A percentile compares a stretch with the other conserved stretches of the same genome.
phyloP scores from a whole-genome alignment of 495 filamentous ascomycete genomes.

The Talaromyces adpressus region DNA sequence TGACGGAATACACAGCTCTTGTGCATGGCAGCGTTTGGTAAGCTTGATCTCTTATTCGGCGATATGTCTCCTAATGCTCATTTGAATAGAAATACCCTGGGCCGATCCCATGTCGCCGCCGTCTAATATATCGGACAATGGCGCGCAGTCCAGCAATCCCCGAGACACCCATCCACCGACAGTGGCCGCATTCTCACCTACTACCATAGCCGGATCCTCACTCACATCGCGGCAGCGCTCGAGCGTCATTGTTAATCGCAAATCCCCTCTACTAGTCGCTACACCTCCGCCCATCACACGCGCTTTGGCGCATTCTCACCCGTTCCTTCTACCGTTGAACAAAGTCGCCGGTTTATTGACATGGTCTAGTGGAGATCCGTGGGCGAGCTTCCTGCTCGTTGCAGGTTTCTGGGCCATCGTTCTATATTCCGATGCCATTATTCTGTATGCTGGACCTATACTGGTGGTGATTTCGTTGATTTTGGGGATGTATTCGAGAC shows the following conservation, averaged over 20 bases:
- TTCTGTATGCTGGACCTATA: slow-evolving; percentile 75
- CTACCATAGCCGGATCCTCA: slow-evolving; percentile 60
- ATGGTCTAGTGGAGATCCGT: slow-evolving; percentile 89
- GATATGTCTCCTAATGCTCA: not conserved
- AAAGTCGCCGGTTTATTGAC: slow-evolving; percentile 74
- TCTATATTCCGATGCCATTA: slow-evolving; percentile 75
- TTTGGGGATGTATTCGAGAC: slow-evolving; percentile 82
- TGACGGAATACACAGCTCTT: slow-evolving; percentile 26
- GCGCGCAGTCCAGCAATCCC: slow-evolving; percentile 22
- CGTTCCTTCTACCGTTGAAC: slow-evolving; percentile 83
- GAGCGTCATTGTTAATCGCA: slow-evolving; percentile 92
- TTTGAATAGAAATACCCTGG: slow-evolving; percentile 54
- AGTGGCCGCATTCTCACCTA: slow-evolving; percentile 79
- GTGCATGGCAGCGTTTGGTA: slow-evolving; percentile 62
- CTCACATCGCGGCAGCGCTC: slow-evolving; percentile 70
- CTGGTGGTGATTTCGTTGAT: slow-evolving; percentile 73
- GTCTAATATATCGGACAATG: slow-evolving; percentile 32
- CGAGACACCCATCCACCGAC: slow-evolving; percentile 61
- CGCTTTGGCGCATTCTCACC: slow-evolving; percentile 87
- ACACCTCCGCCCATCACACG: slow-evolving; percentile 92
- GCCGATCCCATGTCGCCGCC: slow-evolving; percentile 51
- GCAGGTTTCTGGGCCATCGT: slow-evolving; percentile 76
- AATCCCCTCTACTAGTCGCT: slow-evolving; percentile 84
- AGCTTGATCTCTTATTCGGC: slow-evolving; percentile 7
- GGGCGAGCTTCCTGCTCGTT: slow-evolving; percentile 92